Evolutionary conservation across 2,329 filamentous ascomycete species (phyloP), one percentile per base, ranked within the genome.

Genomic region (Calcarisporium arbuscula): DNA sequence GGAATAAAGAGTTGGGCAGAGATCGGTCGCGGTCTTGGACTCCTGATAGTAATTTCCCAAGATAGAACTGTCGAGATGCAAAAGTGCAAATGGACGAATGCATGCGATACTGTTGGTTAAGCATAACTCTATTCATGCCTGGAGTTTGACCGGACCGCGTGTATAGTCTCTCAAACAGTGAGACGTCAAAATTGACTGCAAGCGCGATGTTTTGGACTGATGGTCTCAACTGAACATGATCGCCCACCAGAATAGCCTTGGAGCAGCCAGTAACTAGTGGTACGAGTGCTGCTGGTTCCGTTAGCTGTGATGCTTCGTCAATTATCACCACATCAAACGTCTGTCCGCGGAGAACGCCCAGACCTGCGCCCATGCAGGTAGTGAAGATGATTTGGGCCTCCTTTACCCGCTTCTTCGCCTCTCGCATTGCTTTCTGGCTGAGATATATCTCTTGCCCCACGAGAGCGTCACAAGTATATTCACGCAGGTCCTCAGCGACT

Each of bases 291-390:
- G 49, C 55, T 0, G 64, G 57, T 37, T 70, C 65, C 0, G 62
- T 67, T 36, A 62, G 62, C 39, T 69, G 65, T 3, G 65, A 69
- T 6, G 66, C 65, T 48, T 69, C 64, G 35, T 67, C 63, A 5
- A 70, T 52, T 35, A 68, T 56, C 11, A 67, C 60, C 6, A 55
- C 56, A 20, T 58, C 51, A 33, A 67, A 67, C 1, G 30, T 19
- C 33, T 65, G 49, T 4, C 43, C 48, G 12, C 62, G 57, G 5
- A 68, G 52, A 5, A 69, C 42, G 0, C 63, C 63, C 0, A 67
- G 47, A 1, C 57, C 61, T 10, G 62, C 54, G 14, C 63, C 62
- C 15, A 57, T 58, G 33, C 65, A 68, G 0, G 63, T 68, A 1
- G 63, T 65, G 37, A 68, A 69, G 6, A 68, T 49, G n/a, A 65